Conservation (phyloP, 1,284 basidiomycete species). For the Exobasidium cylindrosporum region DNA sequence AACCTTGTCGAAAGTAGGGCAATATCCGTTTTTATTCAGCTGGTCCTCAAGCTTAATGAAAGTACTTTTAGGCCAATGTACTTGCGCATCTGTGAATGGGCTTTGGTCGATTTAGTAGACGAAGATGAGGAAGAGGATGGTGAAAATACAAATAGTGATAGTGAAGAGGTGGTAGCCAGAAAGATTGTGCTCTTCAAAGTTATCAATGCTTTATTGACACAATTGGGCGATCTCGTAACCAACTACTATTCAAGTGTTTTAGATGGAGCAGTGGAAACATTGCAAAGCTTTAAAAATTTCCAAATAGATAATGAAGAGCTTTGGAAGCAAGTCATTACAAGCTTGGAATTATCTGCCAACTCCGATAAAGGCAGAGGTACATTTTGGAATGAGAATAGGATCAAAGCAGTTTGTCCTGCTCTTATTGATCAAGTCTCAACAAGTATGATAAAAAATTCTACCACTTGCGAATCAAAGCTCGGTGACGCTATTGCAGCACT, state of each 20-base stretch:
- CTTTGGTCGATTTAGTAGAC: constrained; percentile 65
- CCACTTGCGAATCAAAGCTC: constrained; percentile 56
- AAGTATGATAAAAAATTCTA: not conserved
- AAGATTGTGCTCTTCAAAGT: constrained; percentile 45
- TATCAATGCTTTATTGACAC: constrained; percentile 35
- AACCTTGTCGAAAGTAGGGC: constrained; percentile 57
- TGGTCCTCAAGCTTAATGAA: constrained; percentile 92
- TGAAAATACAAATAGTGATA: not conserved
- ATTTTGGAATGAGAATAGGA: constrained; percentile 82
- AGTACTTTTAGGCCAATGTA: constrained; percentile 87
- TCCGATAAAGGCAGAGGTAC: constrained; percentile 71
- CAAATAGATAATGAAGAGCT: constrained; percentile 56
- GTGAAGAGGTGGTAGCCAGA: constrained; percentile 37
- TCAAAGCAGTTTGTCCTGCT: constrained; percentile 64
- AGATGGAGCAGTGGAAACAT: constrained; percentile 67
- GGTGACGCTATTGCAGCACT: constrained; percentile 61
- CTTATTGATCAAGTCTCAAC: constrained; percentile 64
- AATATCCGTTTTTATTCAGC: constrained; percentile 70
- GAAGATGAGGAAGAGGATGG: constrained; percentile 42
- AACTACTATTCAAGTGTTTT: constrained; percentile 61
- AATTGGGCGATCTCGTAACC: constrained; percentile 39
- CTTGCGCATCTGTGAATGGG: constrained; percentile 91
- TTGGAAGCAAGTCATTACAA: constrained; percentile 68
- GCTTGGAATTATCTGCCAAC: constrained; percentile 69
- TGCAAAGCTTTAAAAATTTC: constrained; percentile 58